These are phyloP conservation scores for Colletotrichum horii DNA, from an alignment of 2,329 filamentous ascomycete genomes.

Conservation along the genomic window DNA sequence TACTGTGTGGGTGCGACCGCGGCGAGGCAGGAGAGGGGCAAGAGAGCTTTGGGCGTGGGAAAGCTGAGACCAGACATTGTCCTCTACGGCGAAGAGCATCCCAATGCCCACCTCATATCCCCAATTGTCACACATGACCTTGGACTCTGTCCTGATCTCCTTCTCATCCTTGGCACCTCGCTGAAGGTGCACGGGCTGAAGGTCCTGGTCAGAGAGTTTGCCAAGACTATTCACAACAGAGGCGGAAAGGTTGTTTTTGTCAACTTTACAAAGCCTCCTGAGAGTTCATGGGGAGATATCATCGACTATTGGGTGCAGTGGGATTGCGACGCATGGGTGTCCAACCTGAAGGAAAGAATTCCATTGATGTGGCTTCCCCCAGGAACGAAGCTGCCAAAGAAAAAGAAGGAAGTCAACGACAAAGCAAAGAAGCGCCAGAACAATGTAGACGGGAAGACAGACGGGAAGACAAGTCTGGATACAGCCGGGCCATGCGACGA, in stretches of 20 bases:
- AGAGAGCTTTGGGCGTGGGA: slow-evolving; percentile 70
- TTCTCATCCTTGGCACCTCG: slow-evolving; percentile 75
- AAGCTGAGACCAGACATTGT: slow-evolving; percentile 76
- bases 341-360: slow-evolving; percentile 63
- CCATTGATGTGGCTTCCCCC: slow-evolving; percentile 64
- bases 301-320: slow-evolving; percentile 78
- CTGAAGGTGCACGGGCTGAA: slow-evolving; percentile 75
- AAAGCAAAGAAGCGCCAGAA: slow-evolving; percentile 10
- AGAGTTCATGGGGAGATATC: slow-evolving; percentile 74
- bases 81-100: slow-evolving; percentile 76
- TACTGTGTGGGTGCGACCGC: slow-evolving; percentile 68
- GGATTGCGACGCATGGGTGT: slow-evolving; percentile 78
- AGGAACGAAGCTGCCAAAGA: slow-evolving; percentile 43
- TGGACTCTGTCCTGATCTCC: slow-evolving; percentile 66
- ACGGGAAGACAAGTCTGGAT: slow-evolving; percentile 30
- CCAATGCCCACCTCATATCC: slow-evolving; percentile 70
- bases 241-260: slow-evolving; percentile 75
- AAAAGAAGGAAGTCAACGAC: slow-evolving; percentile 36
- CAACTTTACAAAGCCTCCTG: slow-evolving; percentile 74
- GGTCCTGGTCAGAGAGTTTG: slow-evolving; percentile 73
- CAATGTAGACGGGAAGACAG: background rate
- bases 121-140: slow-evolving; percentile 73
- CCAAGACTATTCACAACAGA: slow-evolving; percentile 71
- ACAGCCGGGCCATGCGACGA: slow-evolving; percentile 7
- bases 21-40: slow-evolving; percentile 67